Base-by-base conservation (phyloP, 2,329 filamentous ascomycete genomes). In the Fonsecaea monophora region DNA sequence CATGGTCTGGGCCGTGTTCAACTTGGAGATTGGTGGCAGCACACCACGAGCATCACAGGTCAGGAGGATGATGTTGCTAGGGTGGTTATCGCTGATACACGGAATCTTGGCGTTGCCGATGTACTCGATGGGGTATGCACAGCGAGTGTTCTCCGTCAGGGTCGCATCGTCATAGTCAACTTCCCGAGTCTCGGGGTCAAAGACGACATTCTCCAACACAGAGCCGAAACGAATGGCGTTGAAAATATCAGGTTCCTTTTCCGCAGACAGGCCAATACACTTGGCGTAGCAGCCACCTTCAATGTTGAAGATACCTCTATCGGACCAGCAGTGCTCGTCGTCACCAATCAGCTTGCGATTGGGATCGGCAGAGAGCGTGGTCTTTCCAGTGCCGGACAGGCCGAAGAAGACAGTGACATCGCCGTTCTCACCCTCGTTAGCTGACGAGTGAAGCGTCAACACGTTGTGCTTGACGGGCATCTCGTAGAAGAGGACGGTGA, bases 381-480 rank as follows among this genome's bases (percentile, higher is more conserved):
- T 99, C 90, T 99, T 99, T 83, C 95, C 95, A 64, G 95, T 99
- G 72, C 95, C 95, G 18, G 95, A 99, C 60, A 99, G 89, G 80
- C 95, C 95, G 83, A 99, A 99, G 90, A 99, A 99, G 75, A 99
- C 92, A 13, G 95, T 98, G 66, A 99, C 95, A 77, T 99, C 95
- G 73, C 95, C 95, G 71, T 92, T 83, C 85, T 91, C 87, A 75
- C 95, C 95, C 87, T 99, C 92, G 83, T 99, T 99, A 78, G 95
- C 95, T 8, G 95, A 99, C 15, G 95, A 99, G 87, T 99, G 95
- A 64, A 99, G 90, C 48, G 95, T 99, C 73, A 99, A 85, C 75
- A 99, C 94, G 81, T 98, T 96, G 88, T 99, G 95, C 89, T 97
- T 97, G 79, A 99, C 92, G 69, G 95, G 95, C 94, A 98, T 99